These are phyloP conservation scores for Citrus australasica DNA, from an alignment of 345 rosid genomes.

Conservation along the genomic window DNA sequence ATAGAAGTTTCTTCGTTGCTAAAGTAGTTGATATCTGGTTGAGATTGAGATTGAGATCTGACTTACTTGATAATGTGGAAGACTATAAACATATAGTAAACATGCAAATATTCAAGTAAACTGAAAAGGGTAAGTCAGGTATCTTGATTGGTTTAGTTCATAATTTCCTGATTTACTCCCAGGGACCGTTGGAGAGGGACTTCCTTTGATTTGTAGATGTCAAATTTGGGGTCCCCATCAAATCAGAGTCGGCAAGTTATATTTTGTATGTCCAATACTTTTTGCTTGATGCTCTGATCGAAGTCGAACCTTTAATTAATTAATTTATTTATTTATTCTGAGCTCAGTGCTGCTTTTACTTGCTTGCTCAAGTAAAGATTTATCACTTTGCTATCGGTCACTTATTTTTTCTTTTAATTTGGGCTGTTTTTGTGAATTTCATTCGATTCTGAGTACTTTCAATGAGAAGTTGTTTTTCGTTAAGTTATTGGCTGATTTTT, in stretches of 20 bases:
- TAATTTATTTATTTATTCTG: not conserved
- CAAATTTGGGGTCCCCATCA: too few relatives aligned
- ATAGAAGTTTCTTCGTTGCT: not conserved
- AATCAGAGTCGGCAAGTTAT: too few relatives aligned
- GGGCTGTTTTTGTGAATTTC: not conserved
- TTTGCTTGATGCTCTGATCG: too few relatives aligned
- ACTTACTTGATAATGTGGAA: not conserved
- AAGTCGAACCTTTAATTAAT: too few relatives aligned
- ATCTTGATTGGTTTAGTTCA: too few relatives aligned
- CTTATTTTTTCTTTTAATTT: not conserved
- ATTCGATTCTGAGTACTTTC: not conserved
- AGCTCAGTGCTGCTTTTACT: not conserved
- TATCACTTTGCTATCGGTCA: not conserved
- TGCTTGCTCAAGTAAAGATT: not conserved
- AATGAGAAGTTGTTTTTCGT: not conserved
- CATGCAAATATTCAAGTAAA: too few relatives aligned
- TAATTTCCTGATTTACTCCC: too few relatives aligned
- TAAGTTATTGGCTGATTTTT: not conserved
- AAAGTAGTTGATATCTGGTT: not conserved
- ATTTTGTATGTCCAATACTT: too few relatives aligned
- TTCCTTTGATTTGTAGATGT: too few relatives aligned
- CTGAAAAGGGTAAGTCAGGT: too few relatives aligned
- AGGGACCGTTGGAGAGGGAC: too few relatives aligned
- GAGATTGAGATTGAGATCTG: not conserved
- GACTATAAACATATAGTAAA: too few relatives aligned